These are phyloP conservation scores for Phialophora chinensis DNA, from an alignment of 2,329 filamentous ascomycete species.

Conservation along the genomic window DNA sequence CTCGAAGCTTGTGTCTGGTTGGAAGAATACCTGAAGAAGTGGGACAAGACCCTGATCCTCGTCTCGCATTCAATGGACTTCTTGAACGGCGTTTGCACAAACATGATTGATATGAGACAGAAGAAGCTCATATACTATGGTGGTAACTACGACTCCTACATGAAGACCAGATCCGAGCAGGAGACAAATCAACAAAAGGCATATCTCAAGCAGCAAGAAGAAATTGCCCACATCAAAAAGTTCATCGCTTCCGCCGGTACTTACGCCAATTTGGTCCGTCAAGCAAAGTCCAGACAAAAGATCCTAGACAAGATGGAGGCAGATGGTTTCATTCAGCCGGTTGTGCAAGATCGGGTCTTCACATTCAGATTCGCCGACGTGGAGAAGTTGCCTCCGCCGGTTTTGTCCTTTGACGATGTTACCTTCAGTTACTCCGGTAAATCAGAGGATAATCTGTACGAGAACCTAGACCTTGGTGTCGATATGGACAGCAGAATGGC, in stretches of 20 bases:
- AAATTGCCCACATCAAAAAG: conserved; percentile 99
- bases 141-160: conserved; percentile 99
- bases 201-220: conserved; percentile 98
- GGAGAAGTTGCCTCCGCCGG: conserved; percentile 97
- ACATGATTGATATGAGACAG: conserved; percentile 97
- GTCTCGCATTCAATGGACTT: conserved; percentile 99
- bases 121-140: conserved; percentile 94
- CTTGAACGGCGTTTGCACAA: conserved; percentile 97
- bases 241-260: conserved; percentile 99
- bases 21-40: conserved; percentile 99
- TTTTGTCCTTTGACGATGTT: conserved; percentile 94
- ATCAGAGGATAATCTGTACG: conserved; percentile 88
- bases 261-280: conserved; percentile 97
- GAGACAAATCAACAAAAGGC: conserved; percentile 99
- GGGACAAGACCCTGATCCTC: conserved; percentile 94
- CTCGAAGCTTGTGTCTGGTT: conserved; percentile 99
- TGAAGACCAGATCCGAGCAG: conserved; percentile 91
- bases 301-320: conserved; percentile 99
- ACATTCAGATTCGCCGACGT: conserved; percentile 98
- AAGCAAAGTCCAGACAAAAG: conserved; percentile 99
- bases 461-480: conserved; percentile 95
- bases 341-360: conserved; percentile 84
- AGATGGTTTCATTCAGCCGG: conserved; percentile 95
- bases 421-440: conserved; percentile 98
- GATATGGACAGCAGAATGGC: conserved; percentile 99